Conservation (phyloP, 2,329 filamentous ascomycete genomes). For the Pseudogymnoascus sp. region DNA sequence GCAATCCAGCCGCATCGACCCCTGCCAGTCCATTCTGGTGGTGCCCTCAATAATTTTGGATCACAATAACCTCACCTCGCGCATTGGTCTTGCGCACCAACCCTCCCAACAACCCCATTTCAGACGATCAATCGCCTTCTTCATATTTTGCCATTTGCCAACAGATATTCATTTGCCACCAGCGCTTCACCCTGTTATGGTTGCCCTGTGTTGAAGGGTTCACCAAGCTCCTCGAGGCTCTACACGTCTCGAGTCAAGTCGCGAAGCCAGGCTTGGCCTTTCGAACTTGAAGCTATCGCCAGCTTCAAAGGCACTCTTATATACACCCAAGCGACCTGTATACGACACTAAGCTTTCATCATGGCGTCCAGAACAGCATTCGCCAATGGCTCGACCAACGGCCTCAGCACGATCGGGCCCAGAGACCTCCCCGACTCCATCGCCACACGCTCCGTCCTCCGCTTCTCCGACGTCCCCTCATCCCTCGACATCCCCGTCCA, state of each 20-base stretch:
- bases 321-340: background rate
- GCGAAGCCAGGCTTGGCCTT: conserved; percentile 8
- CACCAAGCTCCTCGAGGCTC: conserved; percentile 8
- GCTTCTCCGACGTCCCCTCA: conserved; percentile 58
- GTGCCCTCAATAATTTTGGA: conserved; percentile 9
- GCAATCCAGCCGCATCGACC: conserved; percentile 6
- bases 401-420: background rate
- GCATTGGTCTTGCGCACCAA: conserved; percentile 7
- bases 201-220: conserved; percentile 8
- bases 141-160: background rate
- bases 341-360: background rate
- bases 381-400: background rate
- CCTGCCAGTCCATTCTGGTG: conserved; percentile 5
- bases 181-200: conserved; percentile 1
- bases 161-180: background rate
- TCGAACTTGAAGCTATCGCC: conserved; percentile 5
- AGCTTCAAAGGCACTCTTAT: conserved; percentile 3
- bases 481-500: conserved; percentile 62
- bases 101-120: background rate
- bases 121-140: background rate
- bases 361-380: conserved; percentile 1
- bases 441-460: conserved; percentile 21
- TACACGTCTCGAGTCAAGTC: conserved; percentile 9
- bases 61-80: conserved; percentile 6
- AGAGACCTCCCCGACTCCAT: conserved; percentile 5